Evolutionary conservation across 306 rosid genomes (phyloP), one percentile per base, ranked within the genome.

Genomic region (Glycine tomentella): DNA sequence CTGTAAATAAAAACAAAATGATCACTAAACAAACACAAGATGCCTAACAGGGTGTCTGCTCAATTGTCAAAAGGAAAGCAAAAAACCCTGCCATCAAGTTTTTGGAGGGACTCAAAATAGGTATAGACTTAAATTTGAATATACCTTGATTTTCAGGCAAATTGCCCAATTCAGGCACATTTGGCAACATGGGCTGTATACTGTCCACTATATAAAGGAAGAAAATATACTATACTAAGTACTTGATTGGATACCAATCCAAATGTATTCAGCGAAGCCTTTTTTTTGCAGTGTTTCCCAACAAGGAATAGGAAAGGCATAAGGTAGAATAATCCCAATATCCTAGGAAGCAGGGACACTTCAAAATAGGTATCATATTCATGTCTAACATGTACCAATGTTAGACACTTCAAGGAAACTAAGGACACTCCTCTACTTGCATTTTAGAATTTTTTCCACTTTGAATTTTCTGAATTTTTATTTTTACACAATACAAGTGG

Each of bases 361-460:
- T 76, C 80, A 12, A 31, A 62, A 76, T 62, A 61, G 49, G 13
- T 51, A 40, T 75, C 70, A n/a, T 76, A 48, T 45, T 42, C 38
- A 45, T 57, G 53, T 5, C 13, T 17, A 44, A 44, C 56, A 20
- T 44, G 57, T 61, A 45, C 33, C 69, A 13, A 3, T 31, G 45
- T 13, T 9, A 55, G 46, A 25, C 36, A 75, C 58, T 9, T 20
- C 57, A 74, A 62, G 50, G 12, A 71, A 1, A 71, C 38, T 34
- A 17, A 9, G 31, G 50, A 62, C 31, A 76, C 49, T 48, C 46
- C 61, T 8, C 31, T 25, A 44, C 12, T 61, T 14, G 31, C 46
- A 75, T 3, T 48, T 13, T 25, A 31, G 2, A 75, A 44, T 8
- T 17, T 75, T 75, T 2, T 58, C 33, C 31, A 12, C 51, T 58